Percentiles rank a stretch among this genome's conserved stretches.
These are phyloP conservation scores for Pugionium cornutum DNA, from an alignment of 345 rosid genomes.

Conservation along the genomic window DNA sequence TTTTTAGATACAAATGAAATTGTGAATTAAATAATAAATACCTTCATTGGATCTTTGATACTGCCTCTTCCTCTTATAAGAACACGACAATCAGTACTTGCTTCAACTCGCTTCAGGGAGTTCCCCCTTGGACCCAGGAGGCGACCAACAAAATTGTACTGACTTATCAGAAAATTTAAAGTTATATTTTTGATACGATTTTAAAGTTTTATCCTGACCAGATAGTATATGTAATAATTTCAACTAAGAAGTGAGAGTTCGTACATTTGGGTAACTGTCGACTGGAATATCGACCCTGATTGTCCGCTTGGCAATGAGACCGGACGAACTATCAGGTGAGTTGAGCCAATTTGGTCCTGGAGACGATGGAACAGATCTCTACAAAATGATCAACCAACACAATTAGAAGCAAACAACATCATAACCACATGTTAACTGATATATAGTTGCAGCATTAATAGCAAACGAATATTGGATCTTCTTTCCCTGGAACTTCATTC, in stretches of 20 bases:
- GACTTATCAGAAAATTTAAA: slow-evolving; percentile 33
- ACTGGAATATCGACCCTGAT: slow-evolving; percentile 97
- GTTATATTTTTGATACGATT: slow-evolving; percentile 21
- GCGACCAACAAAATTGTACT: slow-evolving; percentile 99
- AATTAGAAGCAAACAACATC: slow-evolving; percentile 36
- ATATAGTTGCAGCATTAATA: slow-evolving; percentile 10
- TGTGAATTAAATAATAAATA: slow-evolving; percentile 32
- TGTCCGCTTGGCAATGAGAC: slow-evolving; percentile 83
- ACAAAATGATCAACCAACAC: slow-evolving; percentile 43
- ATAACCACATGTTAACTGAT: background rate
- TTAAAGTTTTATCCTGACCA: slow-evolving; percentile 23
- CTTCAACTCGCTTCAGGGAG: slow-evolving; percentile 97
- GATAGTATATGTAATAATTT: background rate
- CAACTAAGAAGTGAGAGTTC: slow-evolving; percentile 18
- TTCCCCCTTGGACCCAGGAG: slow-evolving; percentile 98
- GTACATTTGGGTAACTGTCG: slow-evolving; percentile 76
- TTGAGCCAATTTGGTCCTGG: slow-evolving; percentile 73
- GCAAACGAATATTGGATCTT: background rate
- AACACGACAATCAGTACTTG: slow-evolving; percentile 89
- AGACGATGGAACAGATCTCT: slow-evolving; percentile 67
- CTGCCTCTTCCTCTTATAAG: slow-evolving; percentile 95
- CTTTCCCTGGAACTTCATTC: background rate
- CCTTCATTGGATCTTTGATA: slow-evolving; percentile 86
- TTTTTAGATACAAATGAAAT: background rate
- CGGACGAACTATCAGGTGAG: slow-evolving; percentile 75